Percentiles rank a stretch among this genome's conserved stretches.
Evolutionary conservation across 1,139 yeast genomes (phyloP).

Genomic region (Zygosaccharomyces pseudobailii): DNA sequence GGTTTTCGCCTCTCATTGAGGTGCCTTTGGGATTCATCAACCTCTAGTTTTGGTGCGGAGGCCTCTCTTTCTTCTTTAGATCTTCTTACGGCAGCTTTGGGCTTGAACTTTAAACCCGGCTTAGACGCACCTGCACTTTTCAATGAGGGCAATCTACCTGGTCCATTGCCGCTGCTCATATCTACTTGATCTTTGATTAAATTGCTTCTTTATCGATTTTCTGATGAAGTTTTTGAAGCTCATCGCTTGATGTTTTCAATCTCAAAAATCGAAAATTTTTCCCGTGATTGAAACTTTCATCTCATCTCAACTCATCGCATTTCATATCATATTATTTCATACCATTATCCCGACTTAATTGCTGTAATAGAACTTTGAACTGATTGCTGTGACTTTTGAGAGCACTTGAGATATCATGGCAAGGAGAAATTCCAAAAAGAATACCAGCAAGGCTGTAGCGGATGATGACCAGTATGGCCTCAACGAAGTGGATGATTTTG

Average conservation of each 20-base stretch:
- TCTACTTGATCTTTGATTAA: not conserved
- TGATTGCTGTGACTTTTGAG: not conserved
- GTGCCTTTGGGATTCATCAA: slow-evolving; percentile 31
- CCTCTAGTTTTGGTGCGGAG: slow-evolving; percentile 57
- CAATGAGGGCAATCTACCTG: slow-evolving; percentile 34
- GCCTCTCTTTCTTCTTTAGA: slow-evolving; percentile 79
- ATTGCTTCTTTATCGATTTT: not conserved
- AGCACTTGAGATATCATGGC: slow-evolving; percentile 7
- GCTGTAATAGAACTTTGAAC: not conserved
- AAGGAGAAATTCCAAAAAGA: slow-evolving; percentile 5
- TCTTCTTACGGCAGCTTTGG: slow-evolving; percentile 78
- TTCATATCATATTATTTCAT: not conserved
- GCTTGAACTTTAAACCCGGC: slow-evolving; percentile 63
- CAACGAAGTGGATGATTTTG: slow-evolving; percentile 71
- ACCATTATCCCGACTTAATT: not conserved
- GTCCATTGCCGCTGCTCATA: slow-evolving; percentile 22
- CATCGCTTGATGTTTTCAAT: slow-evolving; percentile 12
- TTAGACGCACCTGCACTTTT: slow-evolving; percentile 34
- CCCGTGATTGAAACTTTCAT: slow-evolving; percentile 4
- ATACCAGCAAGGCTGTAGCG: not conserved
- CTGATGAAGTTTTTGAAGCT: slow-evolving; percentile 5
- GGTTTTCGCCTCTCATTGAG: slow-evolving; percentile 31
- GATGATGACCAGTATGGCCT: slow-evolving; percentile 34
- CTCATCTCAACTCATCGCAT: slow-evolving; percentile 17
- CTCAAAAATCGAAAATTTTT: slow-evolving; percentile 10